Evolutionary conservation across 805 yeast genomes (phyloP).

Genomic region (Lachancea waltii): DNA sequence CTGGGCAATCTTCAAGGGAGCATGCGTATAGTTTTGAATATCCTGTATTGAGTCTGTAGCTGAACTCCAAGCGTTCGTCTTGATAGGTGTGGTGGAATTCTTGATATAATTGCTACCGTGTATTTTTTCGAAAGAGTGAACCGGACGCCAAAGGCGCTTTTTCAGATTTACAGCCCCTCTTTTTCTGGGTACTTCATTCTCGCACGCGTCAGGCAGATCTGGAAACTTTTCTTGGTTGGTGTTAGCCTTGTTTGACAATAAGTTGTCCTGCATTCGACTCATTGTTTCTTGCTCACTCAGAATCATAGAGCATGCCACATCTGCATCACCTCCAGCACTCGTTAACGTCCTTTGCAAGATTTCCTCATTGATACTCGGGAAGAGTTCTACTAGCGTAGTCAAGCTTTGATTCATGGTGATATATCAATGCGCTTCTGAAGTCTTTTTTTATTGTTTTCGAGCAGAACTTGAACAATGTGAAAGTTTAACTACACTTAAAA

Average conservation of each 20-base stretch:
- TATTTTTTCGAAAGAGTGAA: conserved; percentile 2
- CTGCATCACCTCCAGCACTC: conserved; percentile 18
- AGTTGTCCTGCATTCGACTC: not conserved
- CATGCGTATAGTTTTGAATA: conserved; percentile 21
- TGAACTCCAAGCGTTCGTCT: conserved; percentile 13
- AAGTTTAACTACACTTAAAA: too few relatives aligned
- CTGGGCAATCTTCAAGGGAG: conserved; percentile 14
- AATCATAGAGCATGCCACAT: conserved; percentile 21
- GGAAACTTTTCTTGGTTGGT: not conserved
- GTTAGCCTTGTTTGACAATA: not conserved
- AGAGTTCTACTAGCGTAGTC: conserved; percentile 12
- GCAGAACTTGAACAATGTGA: too few relatives aligned
- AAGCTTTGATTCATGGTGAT: not conserved
- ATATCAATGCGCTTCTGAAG: not conserved
- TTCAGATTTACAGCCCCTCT: conserved; percentile 2
- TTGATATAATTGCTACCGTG: not conserved
- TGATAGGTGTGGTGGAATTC: not conserved
- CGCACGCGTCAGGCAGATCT: conserved; percentile 1
- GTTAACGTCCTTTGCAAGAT: conserved; percentile 15
- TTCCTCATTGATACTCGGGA: conserved; percentile 17
- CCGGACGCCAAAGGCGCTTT: conserved; percentile 1
- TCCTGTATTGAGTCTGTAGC: conserved; percentile 15
- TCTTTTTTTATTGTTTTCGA: not conserved
- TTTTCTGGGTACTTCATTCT: not conserved
- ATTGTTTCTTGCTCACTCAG: conserved; percentile 17